Base-by-base conservation (phyloP, 352 stramenopile species). In the Globisporangium paroecandrum region DNA sequence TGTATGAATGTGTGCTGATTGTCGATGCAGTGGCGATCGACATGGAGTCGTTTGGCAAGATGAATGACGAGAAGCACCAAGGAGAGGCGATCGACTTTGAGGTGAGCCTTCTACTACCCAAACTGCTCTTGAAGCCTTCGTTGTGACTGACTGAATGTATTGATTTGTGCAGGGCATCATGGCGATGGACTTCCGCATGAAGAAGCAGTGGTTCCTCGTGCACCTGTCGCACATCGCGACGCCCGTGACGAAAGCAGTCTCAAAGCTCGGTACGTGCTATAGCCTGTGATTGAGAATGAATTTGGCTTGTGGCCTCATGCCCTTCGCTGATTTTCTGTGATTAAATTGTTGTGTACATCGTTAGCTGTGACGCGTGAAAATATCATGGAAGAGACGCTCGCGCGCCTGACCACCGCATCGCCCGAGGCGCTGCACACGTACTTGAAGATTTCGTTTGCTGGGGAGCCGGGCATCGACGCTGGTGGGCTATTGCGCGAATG, bases 191-290 rank as follows among this genome's bases (percentile, higher is more conserved):
- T 93, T 93, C 57, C 83, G 79, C 12, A 75, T 82, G 58, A 93
- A 93, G 73, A 93, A 93, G 70, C 84, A 90, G 70, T 93, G 85
- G 85, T 93, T 93, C 73, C 77, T 93, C 38, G 75, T 90, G 32
- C 79, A 90, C 27, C 63, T 93, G 46, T 78, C 83, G 7, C 79
- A 78, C 9, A 83, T 91, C 56, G 85, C 83, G 20, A 89, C 82
- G 12, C 85, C 83, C 1, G 73, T 82, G 59, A 84, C 77, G 2
- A 85, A 91, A 66, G 81, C 79, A 4, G 75, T 91, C 41, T 77
- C 77, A 7, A 90, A 90, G 55, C 74, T 93, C 47, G 76, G 84
- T 92, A 79, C 51, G 77, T 85, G 1, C 6, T 20, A n/a, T 49
- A n/a, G 22, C 15, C 0, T 22, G 43, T 22, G 18, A 9, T 49